Evolutionary conservation across 2,329 filamentous ascomycete genomes (phyloP), one percentile per base, ranked within the genome.

Genomic region (Stromatinia cepivora): DNA sequence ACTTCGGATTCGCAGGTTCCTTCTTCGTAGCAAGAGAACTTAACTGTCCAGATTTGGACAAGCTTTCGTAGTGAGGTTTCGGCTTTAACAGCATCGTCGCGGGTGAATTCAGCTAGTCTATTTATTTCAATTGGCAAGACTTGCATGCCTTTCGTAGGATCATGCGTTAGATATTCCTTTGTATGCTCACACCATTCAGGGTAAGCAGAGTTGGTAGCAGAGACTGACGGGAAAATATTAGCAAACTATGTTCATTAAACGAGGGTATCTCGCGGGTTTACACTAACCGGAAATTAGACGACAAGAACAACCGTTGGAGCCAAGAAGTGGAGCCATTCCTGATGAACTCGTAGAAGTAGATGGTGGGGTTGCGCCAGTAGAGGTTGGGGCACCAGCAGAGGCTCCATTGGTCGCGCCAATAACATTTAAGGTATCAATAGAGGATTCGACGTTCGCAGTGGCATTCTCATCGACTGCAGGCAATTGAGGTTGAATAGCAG

Each of bases 391-490:
- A 36, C 10, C 13, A 31, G 31, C 31, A 36, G 53, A 15, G 4
- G 20, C 53, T 13, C 20, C 10, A 10, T 46, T 15, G 6, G 11
- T 62, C 22, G 11, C 22, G 36, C 34, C 56, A 3, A 11, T 13
- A n/a, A 22, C 20, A 34, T 3, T 6, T 17, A 20, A 11, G 17
- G 10, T 48, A 62, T 7, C 5, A 36, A 11, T 10, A 25, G 42
- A 0, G 1, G 6, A 5, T 17, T 62, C 4, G 0, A 10, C 22
- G 13, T 3, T 20, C 4, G 9, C 13, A 28, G 9, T 39, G 10
- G 31, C 11, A 52, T 28, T 5, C 13, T 31, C 46, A 20, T 39
- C 0, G n/a, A 52, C 7, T 1, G 1, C 10, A 28, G 46, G 31
- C 15, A 28, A 28, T 22, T 6, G 46, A 39, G 46, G 31, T 39